These are phyloP conservation scores for Chaetomidium leptoderma DNA, from an alignment of 495 filamentous ascomycete genomes.

Conservation along the genomic window DNA sequence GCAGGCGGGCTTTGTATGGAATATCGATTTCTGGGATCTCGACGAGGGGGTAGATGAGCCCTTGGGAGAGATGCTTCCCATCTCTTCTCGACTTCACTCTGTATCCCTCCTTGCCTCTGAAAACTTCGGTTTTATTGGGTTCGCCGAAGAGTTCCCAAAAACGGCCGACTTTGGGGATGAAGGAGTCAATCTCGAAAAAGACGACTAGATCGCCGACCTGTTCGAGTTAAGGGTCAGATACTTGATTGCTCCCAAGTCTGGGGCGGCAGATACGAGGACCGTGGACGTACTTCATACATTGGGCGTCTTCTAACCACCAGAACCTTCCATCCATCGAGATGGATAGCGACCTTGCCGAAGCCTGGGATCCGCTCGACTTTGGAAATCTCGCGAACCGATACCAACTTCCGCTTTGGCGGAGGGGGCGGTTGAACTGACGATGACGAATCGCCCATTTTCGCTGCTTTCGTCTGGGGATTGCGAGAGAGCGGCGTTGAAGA, in stretches of 20 bases:
- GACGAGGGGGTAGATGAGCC: conserved; percentile 16
- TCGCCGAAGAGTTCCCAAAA: conserved; percentile 24
- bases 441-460: neutral
- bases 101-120: conserved; percentile 14
- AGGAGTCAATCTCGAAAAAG: conserved; percentile 26
- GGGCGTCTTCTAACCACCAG: neutral
- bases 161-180: conserved; percentile 14
- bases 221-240: no score
- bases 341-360: neutral
- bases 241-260: neutral
- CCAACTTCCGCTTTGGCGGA: conserved; percentile 11
- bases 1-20: neutral
- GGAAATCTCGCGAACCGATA: conserved; percentile 17
- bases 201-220: conserved; percentile 23
- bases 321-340: conserved; percentile 23
- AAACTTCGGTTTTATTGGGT: neutral
- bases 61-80: conserved; percentile 17
- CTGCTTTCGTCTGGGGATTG: neutral
- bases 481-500: no score
- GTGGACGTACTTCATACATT: neutral
- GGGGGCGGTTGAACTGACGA: neutral
- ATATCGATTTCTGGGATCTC: conserved; percentile 15
- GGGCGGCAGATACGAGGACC: no score
- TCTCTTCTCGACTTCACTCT: conserved; percentile 8
- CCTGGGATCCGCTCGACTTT: neutral